Base-by-base conservation (phyloP, 176 grass and related monocot species). In the Lolium rigidum region DNA sequence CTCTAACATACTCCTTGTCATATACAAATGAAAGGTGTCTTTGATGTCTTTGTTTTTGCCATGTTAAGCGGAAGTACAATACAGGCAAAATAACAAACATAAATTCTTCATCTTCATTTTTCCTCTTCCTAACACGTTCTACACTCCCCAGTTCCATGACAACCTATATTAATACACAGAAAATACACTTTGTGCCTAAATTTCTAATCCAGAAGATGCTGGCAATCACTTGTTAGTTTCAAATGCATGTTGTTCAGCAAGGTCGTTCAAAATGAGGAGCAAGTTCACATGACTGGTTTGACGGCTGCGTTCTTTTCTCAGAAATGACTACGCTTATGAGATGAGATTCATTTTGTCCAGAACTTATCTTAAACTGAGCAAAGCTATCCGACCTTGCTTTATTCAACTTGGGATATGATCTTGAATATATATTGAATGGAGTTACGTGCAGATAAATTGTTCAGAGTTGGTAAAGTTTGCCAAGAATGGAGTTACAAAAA, bases 141-240 rank as follows among this genome's bases (percentile, higher is more conserved):
- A 35, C 31, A 35, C 31, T 35, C 31, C 31, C 31, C 31, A 35
- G 2, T 3, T 35, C 31, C 31, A 35, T 35, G 31, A 35, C 31
- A 35, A 35, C 31, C 31, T 35, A 35, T 35, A 35, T 35, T 35
- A 35, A 35, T 35, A 35, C 2, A 35, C 2, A 35, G 31, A 55
- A 76, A 6, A 35, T 76, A 55, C 15, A 24, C 55, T 76, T 54
- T 24, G 50, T 76, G 73, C 49, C 15, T 76, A 14, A 76, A 76
- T 55, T 55, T 66, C 17, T 49, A 76, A 76, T 26, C 73, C 9
- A 3, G 26, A 76, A 76, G 9, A 20, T 22, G 74, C 7, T 76
- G 35, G n/a, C 22, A 28, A 22, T 79, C 24, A 50, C 60, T 31
- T 50, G 0, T 49, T 39, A 65, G 4, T 80, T 80, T 80, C 2